Percentiles rank a stretch among this genome's conserved stretches.
These are phyloP conservation scores for Rosa multiflora DNA, from an alignment of 306 rosid species.

Conservation along the genomic window DNA sequence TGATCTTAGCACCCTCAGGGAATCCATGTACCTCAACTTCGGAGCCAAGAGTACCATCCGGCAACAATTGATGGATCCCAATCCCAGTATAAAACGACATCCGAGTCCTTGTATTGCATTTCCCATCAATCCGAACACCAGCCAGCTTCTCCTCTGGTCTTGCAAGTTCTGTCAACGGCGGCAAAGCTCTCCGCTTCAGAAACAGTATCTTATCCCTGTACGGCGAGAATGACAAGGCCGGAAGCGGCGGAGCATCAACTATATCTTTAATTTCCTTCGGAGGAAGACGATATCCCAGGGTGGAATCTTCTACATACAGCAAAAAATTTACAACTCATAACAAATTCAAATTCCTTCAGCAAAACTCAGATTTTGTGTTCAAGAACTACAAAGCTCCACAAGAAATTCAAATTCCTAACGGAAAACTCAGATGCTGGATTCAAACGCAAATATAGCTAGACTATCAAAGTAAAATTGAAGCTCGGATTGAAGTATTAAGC, in stretches of 20 bases:
- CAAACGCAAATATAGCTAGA: not conserved
- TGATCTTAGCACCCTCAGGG: slow-evolving; percentile 86
- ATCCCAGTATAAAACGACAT: slow-evolving; percentile 94
- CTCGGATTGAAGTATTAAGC: not conserved
- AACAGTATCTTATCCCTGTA: slow-evolving; percentile 80
- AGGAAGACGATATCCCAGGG: slow-evolving; percentile 65
- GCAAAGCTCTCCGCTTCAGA: slow-evolving; percentile 89
- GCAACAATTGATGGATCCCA: slow-evolving; percentile 72
- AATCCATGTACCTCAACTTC: slow-evolving; percentile 73
- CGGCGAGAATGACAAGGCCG: slow-evolving; percentile 88
- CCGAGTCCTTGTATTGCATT: slow-evolving; percentile 84
- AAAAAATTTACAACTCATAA: not conserved
- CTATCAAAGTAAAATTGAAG: not conserved
- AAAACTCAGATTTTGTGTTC: no score
- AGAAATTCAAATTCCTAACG: not conserved
- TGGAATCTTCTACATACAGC: slow-evolving; percentile 42
- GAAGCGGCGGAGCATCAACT: slow-evolving; percentile 95
- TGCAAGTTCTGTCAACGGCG: slow-evolving; percentile 82
- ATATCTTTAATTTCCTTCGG: slow-evolving; percentile 81
- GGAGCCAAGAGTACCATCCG: slow-evolving; percentile 72
- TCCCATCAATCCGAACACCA: slow-evolving; percentile 89
- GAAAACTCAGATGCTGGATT: not conserved
- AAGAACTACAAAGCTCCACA: not conserved
- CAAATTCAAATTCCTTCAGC: not conserved
- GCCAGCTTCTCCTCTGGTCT: slow-evolving; percentile 93